phyloP scores from a whole-genome alignment of 257 asterid species.

The Solanum megistacrolobum region DNA sequence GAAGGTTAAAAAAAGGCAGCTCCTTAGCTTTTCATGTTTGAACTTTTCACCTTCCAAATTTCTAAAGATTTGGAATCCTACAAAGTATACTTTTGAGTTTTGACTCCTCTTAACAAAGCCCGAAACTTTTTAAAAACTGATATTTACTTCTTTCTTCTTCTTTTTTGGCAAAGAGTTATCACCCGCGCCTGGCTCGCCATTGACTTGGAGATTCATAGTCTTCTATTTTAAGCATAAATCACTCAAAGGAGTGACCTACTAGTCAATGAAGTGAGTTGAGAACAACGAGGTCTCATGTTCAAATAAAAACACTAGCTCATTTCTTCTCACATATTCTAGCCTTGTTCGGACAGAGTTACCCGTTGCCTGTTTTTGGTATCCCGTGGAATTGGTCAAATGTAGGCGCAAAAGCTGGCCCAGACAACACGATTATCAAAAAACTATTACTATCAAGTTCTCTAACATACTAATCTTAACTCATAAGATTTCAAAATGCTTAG shows the following conservation, averaged over 20 bases:
- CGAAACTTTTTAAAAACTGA: neutral
- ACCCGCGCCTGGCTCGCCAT: neutral
- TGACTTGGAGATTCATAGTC: neutral
- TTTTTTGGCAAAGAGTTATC: neutral
- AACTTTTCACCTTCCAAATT: neutral
- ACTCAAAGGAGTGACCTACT: neutral
- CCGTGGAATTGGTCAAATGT: fast-evolving
- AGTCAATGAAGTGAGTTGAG: neutral
- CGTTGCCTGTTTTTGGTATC: neutral
- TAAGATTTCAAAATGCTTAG: neutral
- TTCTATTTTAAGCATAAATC: neutral
- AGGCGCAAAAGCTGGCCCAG: neutral
- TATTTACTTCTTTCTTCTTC: neutral
- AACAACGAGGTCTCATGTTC: neutral
- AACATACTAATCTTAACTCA: neutral
- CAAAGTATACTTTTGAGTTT: neutral
- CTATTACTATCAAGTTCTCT: fast-evolving
- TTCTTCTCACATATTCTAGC: neutral
- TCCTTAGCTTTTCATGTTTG: neutral
- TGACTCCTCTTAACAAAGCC: neutral
- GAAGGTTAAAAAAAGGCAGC: neutral
- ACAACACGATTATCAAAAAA: neutral
- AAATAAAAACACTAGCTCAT: neutral
- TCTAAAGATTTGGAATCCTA: neutral
- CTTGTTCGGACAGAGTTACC: neutral